Conservation (phyloP, 148 eudicot genomes). For the Cornus suecica region DNA sequence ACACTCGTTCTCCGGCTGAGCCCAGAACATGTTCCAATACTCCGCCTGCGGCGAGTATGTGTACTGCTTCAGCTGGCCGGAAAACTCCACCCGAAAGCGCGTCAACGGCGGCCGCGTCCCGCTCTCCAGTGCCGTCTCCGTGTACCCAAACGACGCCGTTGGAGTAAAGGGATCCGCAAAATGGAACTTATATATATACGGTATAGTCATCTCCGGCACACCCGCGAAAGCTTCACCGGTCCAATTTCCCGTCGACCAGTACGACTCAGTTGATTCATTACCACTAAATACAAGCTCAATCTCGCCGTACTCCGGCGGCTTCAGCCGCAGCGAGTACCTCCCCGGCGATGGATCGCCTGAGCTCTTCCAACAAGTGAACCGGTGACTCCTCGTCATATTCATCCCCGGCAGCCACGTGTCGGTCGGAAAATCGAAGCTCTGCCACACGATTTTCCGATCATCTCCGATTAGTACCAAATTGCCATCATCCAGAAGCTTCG, state of each 20-base stretch:
- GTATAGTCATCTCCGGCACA: conserved; percentile 76
- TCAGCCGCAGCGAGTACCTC: conserved; percentile 50
- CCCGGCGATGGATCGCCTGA: conserved; percentile 61
- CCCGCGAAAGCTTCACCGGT: conserved; percentile 46
- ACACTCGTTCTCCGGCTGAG: conserved; percentile 61
- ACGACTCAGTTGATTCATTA: conserved; percentile 16
- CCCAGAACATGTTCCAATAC: conserved; percentile 76
- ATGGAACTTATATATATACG: conserved; percentile 66
- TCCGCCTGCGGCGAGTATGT: conserved; percentile 63
- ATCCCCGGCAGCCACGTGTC: conserved; percentile 89
- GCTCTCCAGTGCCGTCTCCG: conserved; percentile 36
- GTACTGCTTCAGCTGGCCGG: conserved; percentile 62
- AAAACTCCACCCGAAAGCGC: conserved; percentile 40
- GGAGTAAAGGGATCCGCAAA: conserved; percentile 46
- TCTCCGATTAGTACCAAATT: conserved; percentile 35
- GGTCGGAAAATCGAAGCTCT: conserved; percentile 66
- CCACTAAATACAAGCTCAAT: conserved; percentile 44
- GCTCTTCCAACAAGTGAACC: conserved; percentile 53
- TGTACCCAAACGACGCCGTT: conserved; percentile 61
- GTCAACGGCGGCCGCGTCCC: conserved; percentile 49
- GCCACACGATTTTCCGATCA: conserved; percentile 47
- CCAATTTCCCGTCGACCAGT: conserved; percentile 81
- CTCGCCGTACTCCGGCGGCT: conserved; percentile 61
- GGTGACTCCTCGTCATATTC: conserved; percentile 41
- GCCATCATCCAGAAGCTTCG: conserved; percentile 49